A percentile compares a stretch with the other conserved stretches of the same genome.
phyloP scores from a whole-genome alignment of 257 asterid species.

The Cinchona pubescens region DNA sequence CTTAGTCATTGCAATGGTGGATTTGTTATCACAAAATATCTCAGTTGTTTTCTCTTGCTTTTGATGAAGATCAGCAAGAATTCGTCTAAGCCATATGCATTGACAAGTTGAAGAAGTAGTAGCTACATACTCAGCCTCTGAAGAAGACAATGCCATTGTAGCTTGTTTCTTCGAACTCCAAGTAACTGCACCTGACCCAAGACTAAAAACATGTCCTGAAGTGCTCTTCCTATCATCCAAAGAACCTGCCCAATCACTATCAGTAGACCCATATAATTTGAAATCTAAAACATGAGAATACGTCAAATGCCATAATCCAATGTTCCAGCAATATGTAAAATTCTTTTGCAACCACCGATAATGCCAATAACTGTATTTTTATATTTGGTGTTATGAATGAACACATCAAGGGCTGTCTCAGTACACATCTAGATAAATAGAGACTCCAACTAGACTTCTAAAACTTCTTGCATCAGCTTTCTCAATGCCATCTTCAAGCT shows the following conservation, averaged over 20 bases:
- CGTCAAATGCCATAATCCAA: not conserved
- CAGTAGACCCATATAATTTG: too few relatives aligned
- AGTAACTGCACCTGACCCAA: not conserved
- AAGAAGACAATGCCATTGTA: not conserved
- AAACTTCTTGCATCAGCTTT: too few relatives aligned
- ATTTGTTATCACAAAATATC: constrained; percentile 2
- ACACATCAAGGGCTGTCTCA: not conserved
- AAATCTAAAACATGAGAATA: not conserved
- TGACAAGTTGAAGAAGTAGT: not conserved
- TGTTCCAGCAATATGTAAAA: not conserved
- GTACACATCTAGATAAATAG: too few relatives aligned
- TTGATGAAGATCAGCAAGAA: not conserved
- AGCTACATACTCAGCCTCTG: not conserved
- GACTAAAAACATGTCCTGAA: not conserved
- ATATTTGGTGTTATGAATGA: not conserved
- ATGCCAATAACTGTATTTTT: too few relatives aligned
- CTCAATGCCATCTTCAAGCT: too few relatives aligned
- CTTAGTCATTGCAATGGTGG: constrained; percentile 2
- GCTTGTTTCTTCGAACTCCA: constrained; percentile 1
- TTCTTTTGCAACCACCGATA: not conserved
- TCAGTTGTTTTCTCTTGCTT: not conserved
- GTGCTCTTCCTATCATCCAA: too few relatives aligned
- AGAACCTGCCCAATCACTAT: not conserved
- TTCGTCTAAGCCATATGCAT: not conserved
- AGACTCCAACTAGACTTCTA: too few relatives aligned